phyloP scores from a whole-genome alignment of 1,284 basidiomycete species.

The Microbotryomycetes sp. region DNA sequence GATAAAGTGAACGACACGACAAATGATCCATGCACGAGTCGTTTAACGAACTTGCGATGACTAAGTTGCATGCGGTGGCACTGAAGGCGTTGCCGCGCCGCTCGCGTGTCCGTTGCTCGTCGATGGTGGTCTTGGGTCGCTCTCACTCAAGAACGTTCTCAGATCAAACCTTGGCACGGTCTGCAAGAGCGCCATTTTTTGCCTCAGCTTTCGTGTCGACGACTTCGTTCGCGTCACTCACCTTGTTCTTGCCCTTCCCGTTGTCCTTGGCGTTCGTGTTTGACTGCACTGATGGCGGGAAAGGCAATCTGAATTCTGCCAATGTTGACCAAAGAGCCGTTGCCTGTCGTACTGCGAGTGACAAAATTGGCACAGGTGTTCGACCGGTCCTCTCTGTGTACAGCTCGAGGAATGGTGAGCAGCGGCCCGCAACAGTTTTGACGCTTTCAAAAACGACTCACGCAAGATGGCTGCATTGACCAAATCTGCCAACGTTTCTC shows the following conservation, averaged over 20 bases:
- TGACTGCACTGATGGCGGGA: constrained; percentile 26
- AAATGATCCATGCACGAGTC: too few relatives aligned
- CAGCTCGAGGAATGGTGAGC: background rate
- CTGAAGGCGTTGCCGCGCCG: too few relatives aligned
- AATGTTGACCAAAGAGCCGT: constrained; percentile 31
- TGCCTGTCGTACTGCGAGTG: constrained; percentile 30
- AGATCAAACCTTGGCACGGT: constrained; percentile 23
- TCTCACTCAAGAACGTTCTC: constrained; percentile 14
- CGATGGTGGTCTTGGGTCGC: background rate
- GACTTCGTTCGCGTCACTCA: background rate
- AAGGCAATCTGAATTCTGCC: constrained; percentile 27
- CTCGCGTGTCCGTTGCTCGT: too few relatives aligned
- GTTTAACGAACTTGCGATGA: too few relatives aligned
- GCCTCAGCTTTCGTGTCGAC: constrained; percentile 10
- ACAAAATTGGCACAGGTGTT: constrained; percentile 30
- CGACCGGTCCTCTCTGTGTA: constrained; percentile 21
- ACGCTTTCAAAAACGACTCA: constrained; percentile 44
- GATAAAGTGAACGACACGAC: too few relatives aligned
- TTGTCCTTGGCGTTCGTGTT: constrained; percentile 10
- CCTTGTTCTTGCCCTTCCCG: background rate
- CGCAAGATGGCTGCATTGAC: constrained; percentile 76
- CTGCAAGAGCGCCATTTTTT: background rate
- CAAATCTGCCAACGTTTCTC: constrained; percentile 73
- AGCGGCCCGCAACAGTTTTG: background rate
- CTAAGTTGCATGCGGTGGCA: too few relatives aligned